Percentiles rank a stretch among this genome's conserved stretches.
These are phyloP conservation scores for Podaxis rugospora DNA, from an alignment of 768 basidiomycete genomes.

Conservation along the genomic window DNA sequence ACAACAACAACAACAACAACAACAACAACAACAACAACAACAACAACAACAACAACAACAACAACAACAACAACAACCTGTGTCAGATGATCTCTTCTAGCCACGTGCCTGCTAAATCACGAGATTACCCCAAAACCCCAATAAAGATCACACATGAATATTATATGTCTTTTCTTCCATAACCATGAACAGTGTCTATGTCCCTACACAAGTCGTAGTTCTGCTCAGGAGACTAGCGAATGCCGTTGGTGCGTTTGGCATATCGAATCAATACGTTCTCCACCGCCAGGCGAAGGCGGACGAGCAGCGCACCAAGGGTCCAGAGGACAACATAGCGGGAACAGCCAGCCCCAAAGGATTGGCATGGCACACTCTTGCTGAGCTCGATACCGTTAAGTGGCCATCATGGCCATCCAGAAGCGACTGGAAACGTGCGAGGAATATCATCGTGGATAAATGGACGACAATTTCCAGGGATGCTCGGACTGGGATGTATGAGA, in stretches of 20 bases:
- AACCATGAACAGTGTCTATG: conserved; percentile 38
- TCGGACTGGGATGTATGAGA: neutral
- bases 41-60: too few species aligned
- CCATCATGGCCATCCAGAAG: conserved; percentile 22
- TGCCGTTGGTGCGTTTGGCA: conserved; percentile 63
- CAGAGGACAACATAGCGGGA: neutral
- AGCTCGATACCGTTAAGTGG: conserved; percentile 22
- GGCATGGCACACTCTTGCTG: conserved; percentile 12
- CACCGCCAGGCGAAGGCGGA: conserved; percentile 18
- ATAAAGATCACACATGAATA: neutral
- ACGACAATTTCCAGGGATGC: conserved; percentile 2
- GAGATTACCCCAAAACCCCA: neutral
- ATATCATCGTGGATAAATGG: conserved; percentile 4
- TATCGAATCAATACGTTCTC: conserved; percentile 59
- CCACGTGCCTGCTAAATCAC: conserved; percentile 4
- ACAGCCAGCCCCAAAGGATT: neutral
- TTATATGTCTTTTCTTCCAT: conserved; percentile 10
- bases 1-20: too few species aligned
- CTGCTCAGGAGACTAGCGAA: conserved; percentile 65
- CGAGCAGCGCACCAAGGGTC: neutral
- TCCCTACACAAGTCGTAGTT: conserved; percentile 57
- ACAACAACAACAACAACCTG: too few species aligned
- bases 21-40: too few species aligned
- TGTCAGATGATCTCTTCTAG: neutral
- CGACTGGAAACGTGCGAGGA: conserved; percentile 17